Evolutionary conservation across 768 basidiomycete species (phyloP).

Genomic region (Boletus reticuloceps): DNA sequence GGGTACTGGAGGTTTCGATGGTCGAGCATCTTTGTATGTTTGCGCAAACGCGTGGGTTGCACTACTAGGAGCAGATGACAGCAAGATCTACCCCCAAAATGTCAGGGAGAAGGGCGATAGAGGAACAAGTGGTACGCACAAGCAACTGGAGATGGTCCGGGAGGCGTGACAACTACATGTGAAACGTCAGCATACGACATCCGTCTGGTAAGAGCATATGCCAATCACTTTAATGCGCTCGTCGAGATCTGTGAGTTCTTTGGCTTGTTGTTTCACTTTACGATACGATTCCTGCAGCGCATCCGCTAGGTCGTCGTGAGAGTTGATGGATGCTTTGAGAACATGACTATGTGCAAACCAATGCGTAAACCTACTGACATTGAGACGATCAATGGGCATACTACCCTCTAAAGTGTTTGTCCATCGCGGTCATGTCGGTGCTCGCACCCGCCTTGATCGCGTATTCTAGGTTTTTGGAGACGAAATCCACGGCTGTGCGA

Average conservation of each 20-base stretch:
- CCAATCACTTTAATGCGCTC: constrained; percentile 56
- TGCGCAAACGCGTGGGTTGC: constrained; percentile 55
- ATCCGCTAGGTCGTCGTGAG: constrained; percentile 56
- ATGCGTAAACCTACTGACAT: constrained; percentile 7
- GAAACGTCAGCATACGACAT: background rate
- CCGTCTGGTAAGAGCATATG: background rate
- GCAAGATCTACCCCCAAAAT: constrained; percentile 41
- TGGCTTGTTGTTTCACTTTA: constrained; percentile 49
- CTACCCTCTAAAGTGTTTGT: constrained; percentile 56
- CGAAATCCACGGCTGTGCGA: constrained; percentile 51
- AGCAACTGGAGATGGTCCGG: constrained; percentile 75
- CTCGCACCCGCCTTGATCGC: constrained; percentile 56
- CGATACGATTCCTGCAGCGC: constrained; percentile 56
- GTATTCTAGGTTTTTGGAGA: constrained; percentile 56
- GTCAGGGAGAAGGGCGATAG: background rate
- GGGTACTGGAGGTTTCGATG: constrained; percentile 26
- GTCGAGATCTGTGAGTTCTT: constrained; percentile 58
- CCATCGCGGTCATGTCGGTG: constrained; percentile 53
- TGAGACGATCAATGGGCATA: constrained; percentile 5
- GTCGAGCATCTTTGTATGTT: constrained; percentile 42
- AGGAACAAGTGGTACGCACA: constrained; percentile 38
- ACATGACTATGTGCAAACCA: constrained; percentile 40
- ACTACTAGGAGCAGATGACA: constrained; percentile 52
- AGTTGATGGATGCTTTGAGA: constrained; percentile 69
- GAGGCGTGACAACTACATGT: constrained; percentile 49